Conservation (phyloP, 306 rosid species). For the Prunus kanzakura region DNA sequence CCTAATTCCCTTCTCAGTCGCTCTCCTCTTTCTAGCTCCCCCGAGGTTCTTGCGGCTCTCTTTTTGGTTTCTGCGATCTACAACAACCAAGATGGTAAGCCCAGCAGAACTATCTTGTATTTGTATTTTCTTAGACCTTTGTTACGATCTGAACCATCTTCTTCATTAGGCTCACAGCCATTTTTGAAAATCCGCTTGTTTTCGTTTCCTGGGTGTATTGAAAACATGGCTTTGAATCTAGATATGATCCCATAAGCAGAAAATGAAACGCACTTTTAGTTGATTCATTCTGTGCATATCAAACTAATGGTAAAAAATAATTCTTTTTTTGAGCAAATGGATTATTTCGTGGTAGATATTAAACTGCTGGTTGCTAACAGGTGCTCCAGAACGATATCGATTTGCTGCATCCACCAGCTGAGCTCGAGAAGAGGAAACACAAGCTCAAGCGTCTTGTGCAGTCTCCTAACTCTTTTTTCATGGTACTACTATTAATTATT, state of each 20-base stretch:
- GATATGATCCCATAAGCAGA: background rate
- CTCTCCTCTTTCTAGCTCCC: too few species aligned
- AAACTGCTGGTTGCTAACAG: conserved; percentile 13
- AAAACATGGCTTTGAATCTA: background rate
- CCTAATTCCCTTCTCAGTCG: background rate
- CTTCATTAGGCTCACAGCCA: background rate
- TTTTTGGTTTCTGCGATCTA: background rate
- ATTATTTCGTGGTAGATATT: background rate
- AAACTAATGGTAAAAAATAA: background rate
- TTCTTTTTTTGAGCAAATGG: background rate
- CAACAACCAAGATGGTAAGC: background rate
- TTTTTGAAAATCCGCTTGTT: background rate
- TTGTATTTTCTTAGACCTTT: background rate
- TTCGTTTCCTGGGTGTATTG: background rate
- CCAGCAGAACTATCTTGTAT: background rate
- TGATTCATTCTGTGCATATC: background rate
- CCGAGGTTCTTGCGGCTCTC: background rate
- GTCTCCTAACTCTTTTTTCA: conserved; percentile 59
- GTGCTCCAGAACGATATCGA: conserved; percentile 58
- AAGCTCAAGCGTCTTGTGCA: conserved; percentile 62
- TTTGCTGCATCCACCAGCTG: conserved; percentile 55
- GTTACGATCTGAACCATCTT: background rate
- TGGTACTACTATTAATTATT: conserved; percentile 25
- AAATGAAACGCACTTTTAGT: background rate
- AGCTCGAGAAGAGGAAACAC: conserved; percentile 64